These are phyloP conservation scores for Dissophora globulifera DNA, from an alignment of 192 early-diverging fungal genomes.

Conservation along the genomic window DNA sequence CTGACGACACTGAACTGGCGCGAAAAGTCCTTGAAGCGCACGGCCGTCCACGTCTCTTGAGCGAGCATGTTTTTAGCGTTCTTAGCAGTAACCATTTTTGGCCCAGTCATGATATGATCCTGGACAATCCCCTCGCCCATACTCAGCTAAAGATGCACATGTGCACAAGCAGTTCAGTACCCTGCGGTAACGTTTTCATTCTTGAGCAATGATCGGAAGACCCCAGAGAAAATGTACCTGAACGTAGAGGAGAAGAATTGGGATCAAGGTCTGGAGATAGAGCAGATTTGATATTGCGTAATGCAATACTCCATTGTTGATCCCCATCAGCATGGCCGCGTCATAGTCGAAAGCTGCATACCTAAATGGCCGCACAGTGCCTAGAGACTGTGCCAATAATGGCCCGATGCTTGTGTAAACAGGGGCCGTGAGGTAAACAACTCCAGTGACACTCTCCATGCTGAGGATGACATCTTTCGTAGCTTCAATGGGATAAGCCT, in stretches of 20 bases:
- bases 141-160: conserved; percentile 16
- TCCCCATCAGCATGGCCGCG: not conserved
- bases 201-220: too few relatives aligned
- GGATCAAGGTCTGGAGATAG: conserved; percentile 33
- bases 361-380: conserved; percentile 20
- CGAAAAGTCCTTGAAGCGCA: not conserved
- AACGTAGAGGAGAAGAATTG: conserved; percentile 28
- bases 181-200: too few relatives aligned
- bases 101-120: conserved; percentile 21
- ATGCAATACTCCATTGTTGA: conserved; percentile 3
- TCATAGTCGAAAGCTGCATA: conserved; percentile 41
- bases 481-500: not conserved
- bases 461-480: not conserved
- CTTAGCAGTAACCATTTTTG: conserved; percentile 19
- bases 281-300: conserved; percentile 36
- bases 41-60: conserved; percentile 23
- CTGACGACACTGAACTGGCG: conserved; percentile 23
- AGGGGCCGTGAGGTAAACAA: conserved; percentile 28
- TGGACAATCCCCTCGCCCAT: conserved; percentile 25
- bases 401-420: not conserved
- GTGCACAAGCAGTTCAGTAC: too few relatives aligned
- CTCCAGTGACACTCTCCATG: conserved; percentile 8
- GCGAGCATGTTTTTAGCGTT: conserved; percentile 34
- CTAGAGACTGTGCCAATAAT: not conserved
- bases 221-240: conserved; percentile 17